Conservation (phyloP, 2,329 filamentous ascomycete species). For the Botrytis tulipae region DNA sequence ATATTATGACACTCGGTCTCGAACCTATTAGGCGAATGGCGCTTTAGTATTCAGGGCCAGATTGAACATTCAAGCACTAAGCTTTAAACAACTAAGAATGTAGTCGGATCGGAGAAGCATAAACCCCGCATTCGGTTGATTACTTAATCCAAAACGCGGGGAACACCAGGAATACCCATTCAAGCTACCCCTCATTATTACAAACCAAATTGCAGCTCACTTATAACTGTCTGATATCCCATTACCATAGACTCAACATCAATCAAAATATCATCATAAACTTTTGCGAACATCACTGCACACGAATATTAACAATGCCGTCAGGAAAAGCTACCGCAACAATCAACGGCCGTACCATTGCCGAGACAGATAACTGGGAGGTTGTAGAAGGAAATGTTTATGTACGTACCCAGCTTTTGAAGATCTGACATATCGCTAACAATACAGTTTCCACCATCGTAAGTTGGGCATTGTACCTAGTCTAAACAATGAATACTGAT, state of each 20-base stretch:
- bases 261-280: not conserved
- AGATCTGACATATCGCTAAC: conserved; percentile 20
- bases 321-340: conserved; percentile 40
- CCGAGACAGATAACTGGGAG: conserved; percentile 47
- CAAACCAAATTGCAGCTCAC: not conserved
- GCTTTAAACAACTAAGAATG: not conserved
- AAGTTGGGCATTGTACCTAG: conserved; percentile 20
- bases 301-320: conserved; percentile 22
- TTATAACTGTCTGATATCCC: not conserved
- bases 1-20: too few species aligned
- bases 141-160: conserved; percentile 6
- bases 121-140: not conserved
- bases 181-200: conserved; percentile 20
- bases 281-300: not conserved
- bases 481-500: not conserved
- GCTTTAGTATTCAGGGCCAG: too few species aligned
- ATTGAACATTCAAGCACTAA: not conserved
- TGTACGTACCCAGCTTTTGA: conserved; percentile 36
- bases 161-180: not conserved
- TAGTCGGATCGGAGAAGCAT: not conserved
- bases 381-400: conserved; percentile 51
- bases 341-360: conserved; percentile 46
- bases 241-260: not conserved
- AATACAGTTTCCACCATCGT: conserved; percentile 41
- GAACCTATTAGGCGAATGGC: not conserved